Evolutionary conservation across 2,329 filamentous ascomycete genomes (phyloP), one percentile per base, ranked within the genome.

Genomic region (Blastomyces silverae): DNA sequence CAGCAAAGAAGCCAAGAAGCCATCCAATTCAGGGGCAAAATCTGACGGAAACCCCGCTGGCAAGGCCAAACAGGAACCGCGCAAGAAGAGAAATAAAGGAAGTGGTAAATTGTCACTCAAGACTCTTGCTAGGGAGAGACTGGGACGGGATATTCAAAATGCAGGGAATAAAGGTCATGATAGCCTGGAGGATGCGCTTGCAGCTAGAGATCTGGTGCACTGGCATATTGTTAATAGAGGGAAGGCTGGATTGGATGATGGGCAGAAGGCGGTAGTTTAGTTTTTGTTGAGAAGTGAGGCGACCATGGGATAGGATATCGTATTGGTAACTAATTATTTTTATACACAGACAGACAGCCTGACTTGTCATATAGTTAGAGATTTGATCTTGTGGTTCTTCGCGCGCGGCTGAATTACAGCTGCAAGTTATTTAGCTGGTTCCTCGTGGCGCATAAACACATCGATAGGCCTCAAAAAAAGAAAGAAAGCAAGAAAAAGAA

Each of bases 111-210:
- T 52, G 25, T 52, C 73, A 52, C 66, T 71, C 44, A 69, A 72
- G 63, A 65, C 67, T 10, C 64, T 73, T 42, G 65, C 67, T 25
- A 61, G 64, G 28, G 42, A 57, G n/a, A 64, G 64, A 28, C 59
- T 71, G 37, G 67, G 66, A 5, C 68, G 71, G 11, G 59, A 66
- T 2, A 71, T 73, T 22, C 72, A 73, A 66, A 68, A 55, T 44
- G 22, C 28, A 37, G 52, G 31, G 6, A 60, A 64, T 11, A 68
- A 71, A 13, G 72, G 70, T 2, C 80, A 81, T 63, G 77, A 80
- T 65, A 81, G 78, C 62, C 58, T 79, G 42, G 79, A 81, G 67
- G 80, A 82, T 64, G 79, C 80, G 3, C 67, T 80, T 57, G 79
- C 78, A 0, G 72, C 77, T 2, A 70, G 80, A 22, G 79, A 81